Percentiles rank a stretch among this genome's conserved stretches.
Conservation (phyloP, 768 basidiomycete species). For the Bullera alba region DNA sequence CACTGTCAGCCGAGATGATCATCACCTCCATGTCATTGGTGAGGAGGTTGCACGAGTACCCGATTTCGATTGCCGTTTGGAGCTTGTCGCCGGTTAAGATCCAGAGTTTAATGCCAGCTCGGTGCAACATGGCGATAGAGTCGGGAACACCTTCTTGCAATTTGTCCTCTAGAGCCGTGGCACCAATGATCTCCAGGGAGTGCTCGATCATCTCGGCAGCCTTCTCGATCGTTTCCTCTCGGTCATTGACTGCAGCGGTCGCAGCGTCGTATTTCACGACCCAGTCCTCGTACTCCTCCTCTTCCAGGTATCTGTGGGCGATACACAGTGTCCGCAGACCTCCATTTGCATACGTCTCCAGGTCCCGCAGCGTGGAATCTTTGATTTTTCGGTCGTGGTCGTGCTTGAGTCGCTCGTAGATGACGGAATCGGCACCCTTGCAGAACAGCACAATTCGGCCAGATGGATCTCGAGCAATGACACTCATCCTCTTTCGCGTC, state of each 20-base stretch:
- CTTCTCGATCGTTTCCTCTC: conserved; percentile 88
- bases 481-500: conserved; percentile 91
- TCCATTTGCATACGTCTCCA: conserved; percentile 88
- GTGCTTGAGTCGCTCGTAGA: conserved; percentile 73
- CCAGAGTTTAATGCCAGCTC: conserved; percentile 96
- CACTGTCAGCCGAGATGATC: conserved; percentile 81
- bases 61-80: conserved; percentile 97
- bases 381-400: conserved; percentile 69
- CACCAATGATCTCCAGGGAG: conserved; percentile 75
- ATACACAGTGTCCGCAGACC: conserved; percentile 88
- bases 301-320: conserved; percentile 66
- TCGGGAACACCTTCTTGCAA: conserved; percentile 95
- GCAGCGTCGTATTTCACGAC: conserved; percentile 72
- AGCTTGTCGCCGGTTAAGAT: conserved; percentile 96
- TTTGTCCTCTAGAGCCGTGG: conserved; percentile 95
- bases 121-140: conserved; percentile 82
- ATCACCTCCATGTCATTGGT: conserved; percentile 93
- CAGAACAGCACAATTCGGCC: conserved; percentile 76
- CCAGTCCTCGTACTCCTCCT: conserved; percentile 83
- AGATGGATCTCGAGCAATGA: conserved; percentile 75
- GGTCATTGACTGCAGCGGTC: conserved; percentile 62
- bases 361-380: conserved; percentile 71
- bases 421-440: conserved; percentile 96
- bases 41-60: conserved; percentile 88
- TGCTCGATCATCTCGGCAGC: conserved; percentile 78